Conservation (phyloP, 257 asterid genomes). For the Asclepias syriaca region DNA sequence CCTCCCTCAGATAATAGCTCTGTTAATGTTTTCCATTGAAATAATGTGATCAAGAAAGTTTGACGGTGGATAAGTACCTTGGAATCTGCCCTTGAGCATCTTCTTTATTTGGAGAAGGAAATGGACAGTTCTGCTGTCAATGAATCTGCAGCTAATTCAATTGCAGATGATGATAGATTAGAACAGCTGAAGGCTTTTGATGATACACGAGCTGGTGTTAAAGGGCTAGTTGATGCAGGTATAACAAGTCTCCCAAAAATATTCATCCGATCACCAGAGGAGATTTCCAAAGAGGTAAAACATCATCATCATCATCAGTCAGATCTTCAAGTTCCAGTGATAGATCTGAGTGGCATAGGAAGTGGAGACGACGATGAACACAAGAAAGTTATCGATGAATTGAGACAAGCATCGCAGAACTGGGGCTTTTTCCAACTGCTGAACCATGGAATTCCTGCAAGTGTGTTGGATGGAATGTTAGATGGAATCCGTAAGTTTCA, state of each 20-base stretch:
- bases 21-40: neutral
- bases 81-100: neutral
- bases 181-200: slow-evolving; percentile 25
- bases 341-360: slow-evolving; percentile 35
- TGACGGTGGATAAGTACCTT: neutral
- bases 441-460: slow-evolving; percentile 50
- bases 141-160: neutral
- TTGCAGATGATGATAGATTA: slow-evolving; percentile 14
- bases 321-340: slow-evolving; percentile 34
- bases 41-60: neutral
- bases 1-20: neutral
- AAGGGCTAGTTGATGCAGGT: slow-evolving; percentile 34
- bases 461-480: slow-evolving; percentile 45
- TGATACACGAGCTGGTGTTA: slow-evolving; percentile 26
- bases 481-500: slow-evolving; percentile 50
- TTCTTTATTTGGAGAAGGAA: neutral
- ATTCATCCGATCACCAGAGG: slow-evolving; percentile 31
- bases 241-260: slow-evolving; percentile 20
- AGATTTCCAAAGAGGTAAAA: slow-evolving; percentile 35
- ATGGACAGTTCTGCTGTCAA: slow-evolving; percentile 12
- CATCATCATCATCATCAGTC: neutral
- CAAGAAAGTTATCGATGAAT: slow-evolving; percentile 20
- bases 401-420: slow-evolving; percentile 43
- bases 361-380: slow-evolving; percentile 9
- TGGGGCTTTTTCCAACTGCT: slow-evolving; percentile 62